Evolutionary conservation across 1,139 yeast species (phyloP).

Genomic region (Candida labiduridarum): DNA sequence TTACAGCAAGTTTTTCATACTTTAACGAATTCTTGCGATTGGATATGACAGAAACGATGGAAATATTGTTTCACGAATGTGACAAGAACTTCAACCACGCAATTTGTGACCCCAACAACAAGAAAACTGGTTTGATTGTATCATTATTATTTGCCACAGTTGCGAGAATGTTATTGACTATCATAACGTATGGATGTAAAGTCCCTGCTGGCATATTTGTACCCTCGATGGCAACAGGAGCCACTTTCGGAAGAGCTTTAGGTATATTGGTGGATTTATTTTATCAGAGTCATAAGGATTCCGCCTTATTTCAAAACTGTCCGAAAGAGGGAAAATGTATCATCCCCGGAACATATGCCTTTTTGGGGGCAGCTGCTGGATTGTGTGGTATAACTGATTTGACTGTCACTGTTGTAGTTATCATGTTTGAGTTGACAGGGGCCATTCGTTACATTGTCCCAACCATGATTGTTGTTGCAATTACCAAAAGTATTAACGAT

Average conservation of each 20-base stretch:
- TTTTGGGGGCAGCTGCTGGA: slow-evolving; percentile 97
- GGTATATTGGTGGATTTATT: slow-evolving; percentile 70
- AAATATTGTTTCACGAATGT: slow-evolving; percentile 84
- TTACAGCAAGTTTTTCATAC: slow-evolving; percentile 80
- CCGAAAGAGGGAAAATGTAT: slow-evolving; percentile 53
- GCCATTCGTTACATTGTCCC: slow-evolving; percentile 89
- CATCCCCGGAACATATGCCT: slow-evolving; percentile 92
- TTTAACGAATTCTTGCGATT: slow-evolving; percentile 77
- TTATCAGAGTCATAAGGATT: slow-evolving; percentile 44
- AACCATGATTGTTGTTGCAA: slow-evolving; percentile 93
- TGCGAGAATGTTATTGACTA: slow-evolving; percentile 69
- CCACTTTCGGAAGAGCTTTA: slow-evolving; percentile 85
- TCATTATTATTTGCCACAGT: slow-evolving; percentile 73
- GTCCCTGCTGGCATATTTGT: slow-evolving; percentile 97
- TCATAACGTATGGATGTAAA: slow-evolving; percentile 86
- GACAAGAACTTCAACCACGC: slow-evolving; percentile 43
- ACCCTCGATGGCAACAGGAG: slow-evolving; percentile 97
- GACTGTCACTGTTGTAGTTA: slow-evolving; percentile 89
- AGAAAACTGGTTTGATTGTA: slow-evolving; percentile 33
- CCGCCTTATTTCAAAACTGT: slow-evolving; percentile 52
- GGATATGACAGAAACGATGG: slow-evolving; percentile 98
- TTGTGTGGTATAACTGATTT: slow-evolving; percentile 91
- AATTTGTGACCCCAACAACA: slow-evolving; percentile 52
- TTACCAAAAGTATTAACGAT: slow-evolving; percentile 79
- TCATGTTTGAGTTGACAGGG: slow-evolving; percentile 95